Base-by-base conservation (phyloP, 225 moss, liverwort and hornwort genomes). In the Physcomitrium patens region DNA sequence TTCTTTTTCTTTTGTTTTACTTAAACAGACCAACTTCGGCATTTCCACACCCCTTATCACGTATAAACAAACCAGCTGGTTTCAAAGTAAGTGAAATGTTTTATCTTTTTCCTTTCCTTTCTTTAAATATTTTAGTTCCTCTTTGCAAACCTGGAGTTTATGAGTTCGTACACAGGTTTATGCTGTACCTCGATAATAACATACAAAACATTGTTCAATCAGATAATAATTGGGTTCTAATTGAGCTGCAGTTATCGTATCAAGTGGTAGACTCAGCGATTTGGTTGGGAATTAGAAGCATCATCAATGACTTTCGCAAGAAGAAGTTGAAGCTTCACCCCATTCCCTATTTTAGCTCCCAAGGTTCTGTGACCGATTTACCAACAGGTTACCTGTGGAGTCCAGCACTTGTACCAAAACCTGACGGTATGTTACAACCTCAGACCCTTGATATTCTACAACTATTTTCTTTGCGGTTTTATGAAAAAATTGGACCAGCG, bases 341-440 rank as follows among this genome's bases (percentile, higher is more conserved):
- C 20, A 79, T 90, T 43, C 85, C 83, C 10, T 90, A 90, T 67
- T 85, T 91, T 55, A 86, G 89, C 45, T 85, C 88, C 26, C 90
- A 86, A 76, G 85, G 86, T 60, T 86, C 92, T 10, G 78, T 92
- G 68, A 53, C 89, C 31, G 70, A 89, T 49, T 61, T 79, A 50
- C 87, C 91, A 45, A 93, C 91, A 50, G 89, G 93, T 28, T 90
- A 93, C 55, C 64, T 93, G 20, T 93, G 89, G 93, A 93, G 93
- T 84, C 93, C 90, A 26, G 90, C 90, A 74, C 85, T 91, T 62
- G 93, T 93, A 53, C 87, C 93, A 12, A 93, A 91, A 83, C 93
- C 93, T 46, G 82, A 80, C 74, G 90, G 90, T 92, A 65, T 45
- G 64, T 31, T 59, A 8, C 23, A 9, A 44, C 15, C 45, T 24